Conservation (phyloP, 2,329 filamentous ascomycete genomes). For the Didymella glomerata region DNA sequence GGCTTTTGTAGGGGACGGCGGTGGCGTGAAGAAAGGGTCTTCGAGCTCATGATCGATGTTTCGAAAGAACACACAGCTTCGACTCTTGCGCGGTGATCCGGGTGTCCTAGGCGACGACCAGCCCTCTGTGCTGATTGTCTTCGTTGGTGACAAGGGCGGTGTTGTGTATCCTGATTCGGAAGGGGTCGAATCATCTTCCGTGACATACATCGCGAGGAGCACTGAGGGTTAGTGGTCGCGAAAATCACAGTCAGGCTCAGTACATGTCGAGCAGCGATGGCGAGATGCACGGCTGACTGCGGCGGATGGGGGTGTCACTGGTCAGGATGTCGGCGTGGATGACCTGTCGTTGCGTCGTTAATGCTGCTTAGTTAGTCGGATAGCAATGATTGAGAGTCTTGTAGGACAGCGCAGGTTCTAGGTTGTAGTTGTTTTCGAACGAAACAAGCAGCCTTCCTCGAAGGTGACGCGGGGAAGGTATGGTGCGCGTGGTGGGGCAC, state of each 20-base stretch:
- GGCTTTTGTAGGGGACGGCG: constrained; percentile 38
- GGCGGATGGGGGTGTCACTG: constrained; percentile 8
- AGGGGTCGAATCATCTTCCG: constrained; percentile 28
- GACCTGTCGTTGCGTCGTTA: constrained; percentile 33
- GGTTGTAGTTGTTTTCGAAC: constrained; percentile 24
- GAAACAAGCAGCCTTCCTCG: constrained; percentile 27
- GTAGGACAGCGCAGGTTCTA: constrained; percentile 32
- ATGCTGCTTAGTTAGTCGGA: constrained; percentile 47
- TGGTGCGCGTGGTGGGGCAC: constrained; percentile 44
- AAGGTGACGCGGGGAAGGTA: constrained; percentile 32
- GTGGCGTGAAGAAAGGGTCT: constrained; percentile 25
- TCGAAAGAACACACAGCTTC: constrained; percentile 38
- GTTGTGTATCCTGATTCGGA: constrained; percentile 36
- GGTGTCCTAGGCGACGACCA: constrained; percentile 45
- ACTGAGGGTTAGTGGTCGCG: constrained; percentile 16
- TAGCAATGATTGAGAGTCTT: constrained; percentile 34
- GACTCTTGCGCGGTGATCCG: constrained; percentile 42
- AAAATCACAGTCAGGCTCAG: constrained; percentile 15
- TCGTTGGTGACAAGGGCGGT: constrained; percentile 48
- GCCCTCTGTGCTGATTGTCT: constrained; percentile 45
- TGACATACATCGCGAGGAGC: constrained; percentile 34
- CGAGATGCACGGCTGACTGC: constrained; percentile 14
- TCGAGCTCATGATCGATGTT: constrained; percentile 22
- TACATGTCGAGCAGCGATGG: constrained; percentile 39
- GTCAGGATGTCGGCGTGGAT: constrained; percentile 10